Base-by-base conservation (phyloP, 768 basidiomycete genomes). In the Trametes sanguinea region DNA sequence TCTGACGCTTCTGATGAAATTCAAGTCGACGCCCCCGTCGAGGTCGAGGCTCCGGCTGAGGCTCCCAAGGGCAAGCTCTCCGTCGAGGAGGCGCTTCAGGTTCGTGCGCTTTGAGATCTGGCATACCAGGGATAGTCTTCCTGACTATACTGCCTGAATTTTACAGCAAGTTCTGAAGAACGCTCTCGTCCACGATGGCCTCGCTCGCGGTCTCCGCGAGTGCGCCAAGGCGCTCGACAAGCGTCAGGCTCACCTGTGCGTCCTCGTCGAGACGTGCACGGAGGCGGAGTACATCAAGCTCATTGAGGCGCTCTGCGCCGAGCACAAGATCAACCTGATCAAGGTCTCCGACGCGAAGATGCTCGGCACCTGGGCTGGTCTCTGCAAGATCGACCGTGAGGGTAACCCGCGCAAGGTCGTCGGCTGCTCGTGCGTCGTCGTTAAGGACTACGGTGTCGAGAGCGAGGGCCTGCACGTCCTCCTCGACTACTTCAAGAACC, bases 231-330 rank as follows among this genome's bases (percentile, higher is more conserved):
- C 96, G 63, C 85, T 99, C 68, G 96, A 99, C 85, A 97, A 95
- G 83, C 90, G 95, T 71, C 93, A 95, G 83, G 96, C 95, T 59
- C 96, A 98, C 78, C 84, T 98, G 51, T 98, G 96, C 80, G 95
- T 99, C 64, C 89, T 99, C 72, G 95, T 98, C 75, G 96, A 99
- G 87, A 94, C 94, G 60, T 97, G 95, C 84, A 95, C 92, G 55
- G 96, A 98, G 81, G 92, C 95, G 68, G 96, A 98, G 80, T 98
- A 99, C 85, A 92, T 97, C 87, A 98, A 98, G 83, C 93, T 99
- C 82, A 97, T 99, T 69, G 95, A 98, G 81, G 96, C 96, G 53
- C 94, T 99, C 74, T 98, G 96, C 76, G 91, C 94, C 65, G 95
- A 97, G 82, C 95, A 98, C 88, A 96, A 95, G 80, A 98, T 98